Evolutionary conservation across 1,139 yeast genomes (phyloP).

Genomic region (Kodamaea plutei): DNA sequence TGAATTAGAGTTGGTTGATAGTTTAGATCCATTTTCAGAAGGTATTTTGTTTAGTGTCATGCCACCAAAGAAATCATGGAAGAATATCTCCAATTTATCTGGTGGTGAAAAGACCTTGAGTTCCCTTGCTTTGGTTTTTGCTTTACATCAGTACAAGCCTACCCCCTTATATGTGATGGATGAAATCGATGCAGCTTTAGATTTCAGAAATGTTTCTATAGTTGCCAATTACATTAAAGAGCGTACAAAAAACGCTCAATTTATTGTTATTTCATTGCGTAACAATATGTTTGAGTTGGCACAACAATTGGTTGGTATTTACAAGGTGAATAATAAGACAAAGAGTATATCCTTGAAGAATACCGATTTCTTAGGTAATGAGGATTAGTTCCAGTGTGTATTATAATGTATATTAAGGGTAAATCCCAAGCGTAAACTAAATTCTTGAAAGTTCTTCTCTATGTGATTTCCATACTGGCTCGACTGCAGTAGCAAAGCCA

Average conservation of each 20-base stretch:
- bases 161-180: conserved; percentile 99
- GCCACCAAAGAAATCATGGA: conserved; percentile 99
- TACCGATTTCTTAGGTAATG: conserved; percentile 37
- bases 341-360: conserved; percentile 75
- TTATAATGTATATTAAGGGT: too few relatives aligned
- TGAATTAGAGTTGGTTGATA: conserved; percentile 90
- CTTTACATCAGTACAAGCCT: conserved; percentile 92
- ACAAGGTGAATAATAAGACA: conserved; percentile 90
- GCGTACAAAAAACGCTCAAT: conserved; percentile 93
- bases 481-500: conserved; percentile 61
- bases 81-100: conserved; percentile 86
- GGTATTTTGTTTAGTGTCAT: conserved; percentile 95
- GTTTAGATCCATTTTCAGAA: conserved; percentile 96
- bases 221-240: conserved; percentile 97
- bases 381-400: conserved; percentile 5
- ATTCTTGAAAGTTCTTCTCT: conserved; percentile 6
- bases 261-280: conserved; percentile 89
- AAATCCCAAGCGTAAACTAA: neutral
- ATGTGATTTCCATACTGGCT: conserved; percentile 47
- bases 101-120: conserved; percentile 98
- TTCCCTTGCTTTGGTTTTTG: conserved; percentile 93
- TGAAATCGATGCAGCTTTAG: conserved; percentile 98
- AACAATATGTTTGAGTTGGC: conserved; percentile 98
- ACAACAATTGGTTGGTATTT: conserved; percentile 89
- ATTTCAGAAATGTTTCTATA: conserved; percentile 93